Base-by-base conservation (phyloP, 352 stramenopile genomes). In the Peronospora destructor region DNA sequence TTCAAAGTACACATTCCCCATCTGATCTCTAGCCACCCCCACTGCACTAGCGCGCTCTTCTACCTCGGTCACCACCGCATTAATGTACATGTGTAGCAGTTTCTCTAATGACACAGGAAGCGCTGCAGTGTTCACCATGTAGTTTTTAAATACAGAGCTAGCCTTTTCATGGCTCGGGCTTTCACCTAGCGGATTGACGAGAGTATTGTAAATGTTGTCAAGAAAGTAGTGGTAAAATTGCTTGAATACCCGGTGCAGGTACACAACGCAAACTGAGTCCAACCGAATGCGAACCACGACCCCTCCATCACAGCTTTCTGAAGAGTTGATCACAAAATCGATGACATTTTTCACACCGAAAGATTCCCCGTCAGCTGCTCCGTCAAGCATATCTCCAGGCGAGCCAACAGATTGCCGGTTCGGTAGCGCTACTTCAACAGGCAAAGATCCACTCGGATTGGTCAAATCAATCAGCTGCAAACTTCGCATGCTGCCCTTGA, bases 181-280 rank as follows among this genome's bases (percentile, higher is more conserved):
- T 17, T 53, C 45, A 33, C 66, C 59, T 25, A 81, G 56, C 39
- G 71, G 56, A 21, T 36, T 56, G 9, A 58, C 17, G 10, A 74
- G 8, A 45, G 61, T 11, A 14, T 49, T 41, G 4, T 59, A 12
- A 21, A 89, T 16, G 37, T 90, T 73, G 37, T 92, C 81, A 37
- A 63, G 38, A 14, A 90, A 21, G 45, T 83, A 91, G 47, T 91
- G 78, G 12, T 87, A 64, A 34, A 90, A 86, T 51, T 94, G 84
- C 45, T 94, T 94, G 65, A 86, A 88, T 28, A 94, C 73, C 26
- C 84, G 79, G 56, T 92, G 84, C 21, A 94, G 60, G 38, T 94
- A 91, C 34, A 79, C 64, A n/a, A 88, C 56, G 45, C 78, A 86
- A 7, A 92, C 73, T 1, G 84, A 87, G 45, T 94, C 84, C 17